Evolutionary conservation across 2,329 filamentous ascomycete genomes (phyloP).

Genomic region (Rachicladosporium sp.): DNA sequence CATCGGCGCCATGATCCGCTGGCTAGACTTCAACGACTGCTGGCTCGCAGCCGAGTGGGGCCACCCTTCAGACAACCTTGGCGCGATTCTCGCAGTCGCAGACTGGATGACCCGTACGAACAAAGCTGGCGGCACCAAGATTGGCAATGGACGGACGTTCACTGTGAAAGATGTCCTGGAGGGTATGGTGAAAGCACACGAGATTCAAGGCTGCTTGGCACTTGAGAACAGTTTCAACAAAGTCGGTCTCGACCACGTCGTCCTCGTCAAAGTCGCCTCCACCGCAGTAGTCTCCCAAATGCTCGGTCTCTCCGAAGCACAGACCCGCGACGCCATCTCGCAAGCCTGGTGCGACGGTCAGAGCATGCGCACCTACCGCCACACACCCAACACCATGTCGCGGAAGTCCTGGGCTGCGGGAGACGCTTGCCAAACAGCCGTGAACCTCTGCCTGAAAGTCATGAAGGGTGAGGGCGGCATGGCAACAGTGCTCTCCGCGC

Average conservation of each 20-base stretch:
- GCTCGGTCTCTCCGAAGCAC: constrained; percentile 76
- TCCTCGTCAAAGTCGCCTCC: constrained; percentile 93
- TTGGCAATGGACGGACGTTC: constrained; percentile 63
- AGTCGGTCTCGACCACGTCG: constrained; percentile 94
- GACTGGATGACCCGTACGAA: constrained; percentile 97
- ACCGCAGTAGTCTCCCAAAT: constrained; percentile 91
- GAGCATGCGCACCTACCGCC: constrained; percentile 89
- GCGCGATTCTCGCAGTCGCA: constrained; percentile 88
- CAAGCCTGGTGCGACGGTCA: constrained; percentile 98
- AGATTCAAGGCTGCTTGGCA: constrained; percentile 94
- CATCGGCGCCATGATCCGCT: constrained; percentile 96
- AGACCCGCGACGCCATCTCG: constrained; percentile 89
- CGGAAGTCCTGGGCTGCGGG: constrained; percentile 98
- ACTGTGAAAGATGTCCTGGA: constrained; percentile 85
- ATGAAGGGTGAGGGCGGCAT: constrained; percentile 86
- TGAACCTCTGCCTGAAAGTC: constrained; percentile 96
- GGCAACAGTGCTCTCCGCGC: constrained; percentile 83
- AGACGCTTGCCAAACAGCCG: constrained; percentile 94
- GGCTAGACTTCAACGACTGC: constrained; percentile 99
- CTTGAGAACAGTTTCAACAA: constrained; percentile 98
- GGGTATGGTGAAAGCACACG: constrained; percentile 92
- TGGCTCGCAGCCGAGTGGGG: constrained; percentile 99
- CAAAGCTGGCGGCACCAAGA: constrained; percentile 60
- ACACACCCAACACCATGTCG: constrained; percentile 98
- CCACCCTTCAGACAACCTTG: constrained; percentile 94